Evolutionary conservation across 2,329 filamentous ascomycete species (phyloP).

Genomic region (Tolypocladium album): DNA sequence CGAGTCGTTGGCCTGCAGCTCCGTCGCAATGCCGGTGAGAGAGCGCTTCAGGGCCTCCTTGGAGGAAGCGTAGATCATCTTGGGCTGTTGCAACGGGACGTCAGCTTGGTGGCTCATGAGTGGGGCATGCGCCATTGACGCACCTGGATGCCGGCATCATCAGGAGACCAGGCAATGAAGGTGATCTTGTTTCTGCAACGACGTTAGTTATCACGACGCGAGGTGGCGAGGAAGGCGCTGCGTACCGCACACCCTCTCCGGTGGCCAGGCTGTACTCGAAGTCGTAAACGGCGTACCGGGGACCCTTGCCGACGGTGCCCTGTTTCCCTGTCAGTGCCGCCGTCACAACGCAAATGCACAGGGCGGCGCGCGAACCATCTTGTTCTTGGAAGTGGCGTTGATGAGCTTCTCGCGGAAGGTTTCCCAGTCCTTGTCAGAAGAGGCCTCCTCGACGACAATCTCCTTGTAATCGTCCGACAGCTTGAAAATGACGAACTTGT

Average conservation of each 20-base stretch:
- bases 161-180: conserved; percentile 71
- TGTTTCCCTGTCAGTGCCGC: conserved; percentile 14
- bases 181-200: conserved; percentile 59
- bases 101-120: not conserved
- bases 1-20: conserved; percentile 75
- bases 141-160: conserved; percentile 71
- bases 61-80: conserved; percentile 86
- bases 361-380: conserved; percentile 38
- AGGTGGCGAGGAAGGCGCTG: not conserved
- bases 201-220: conserved; percentile 9
- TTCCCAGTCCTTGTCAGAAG: conserved; percentile 56
- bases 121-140: not conserved
- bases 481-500: conserved; percentile 85
- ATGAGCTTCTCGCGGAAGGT: conserved; percentile 67
- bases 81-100: conserved; percentile 41
- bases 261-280: conserved; percentile 64
- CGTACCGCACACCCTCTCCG: conserved; percentile 62
- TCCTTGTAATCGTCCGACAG: conserved; percentile 73
- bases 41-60: conserved; percentile 77
- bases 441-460: conserved; percentile 70
- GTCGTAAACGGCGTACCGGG: conserved; percentile 78
- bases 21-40: conserved; percentile 62
- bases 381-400: conserved; percentile 61
- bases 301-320: conserved; percentile 54
- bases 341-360: not conserved